phyloP scores from a whole-genome alignment of 495 filamentous ascomycete genomes.

The Ascodesmis nigricans region DNA sequence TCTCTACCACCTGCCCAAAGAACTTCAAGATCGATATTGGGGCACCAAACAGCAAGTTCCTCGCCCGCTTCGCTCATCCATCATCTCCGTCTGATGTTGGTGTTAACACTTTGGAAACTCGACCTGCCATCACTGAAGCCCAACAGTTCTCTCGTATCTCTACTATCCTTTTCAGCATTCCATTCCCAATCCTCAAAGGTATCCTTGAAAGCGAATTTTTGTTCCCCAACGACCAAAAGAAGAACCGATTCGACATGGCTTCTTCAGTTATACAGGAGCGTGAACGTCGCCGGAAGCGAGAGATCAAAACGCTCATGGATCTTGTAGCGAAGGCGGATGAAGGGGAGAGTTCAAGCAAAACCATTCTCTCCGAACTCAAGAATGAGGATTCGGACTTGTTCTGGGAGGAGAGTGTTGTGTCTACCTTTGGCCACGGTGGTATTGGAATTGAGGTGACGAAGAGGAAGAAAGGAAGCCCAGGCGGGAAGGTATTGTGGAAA shows the following conservation, averaged over 20 bases:
- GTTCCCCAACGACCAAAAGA: slow-evolving; percentile 11
- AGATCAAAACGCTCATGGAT: slow-evolving; percentile 9
- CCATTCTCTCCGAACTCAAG: background rate
- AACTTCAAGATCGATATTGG: slow-evolving; percentile 14
- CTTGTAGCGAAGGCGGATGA: background rate
- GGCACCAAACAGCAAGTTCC: slow-evolving; percentile 13
- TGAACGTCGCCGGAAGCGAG: slow-evolving; percentile 15
- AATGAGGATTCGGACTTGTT: background rate
- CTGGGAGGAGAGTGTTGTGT: slow-evolving; percentile 19
- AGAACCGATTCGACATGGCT: slow-evolving; percentile 16
- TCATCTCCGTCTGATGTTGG: too few relatives aligned
- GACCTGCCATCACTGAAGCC: slow-evolving; percentile 1
- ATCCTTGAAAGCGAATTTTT: slow-evolving; percentile 17
- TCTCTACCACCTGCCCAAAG: slow-evolving; percentile 13
- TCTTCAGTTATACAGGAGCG: slow-evolving; percentile 17
- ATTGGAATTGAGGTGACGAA: slow-evolving; percentile 17
- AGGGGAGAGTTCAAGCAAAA: background rate
- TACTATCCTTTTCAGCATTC: slow-evolving; percentile 15
- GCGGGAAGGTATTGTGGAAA: slow-evolving; percentile 13
- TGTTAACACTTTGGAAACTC: slow-evolving; percentile 1
- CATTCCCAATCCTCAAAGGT: slow-evolving; percentile 13
- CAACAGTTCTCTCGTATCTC: slow-evolving; percentile 2
- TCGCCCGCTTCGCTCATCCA: slow-evolving; percentile 12
- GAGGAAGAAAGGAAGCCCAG: slow-evolving; percentile 12
- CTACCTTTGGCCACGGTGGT: slow-evolving; percentile 17